Base-by-base conservation (phyloP, 371 early-diverging fungal species). In the Thermomucor indicae-seudaticae region DNA sequence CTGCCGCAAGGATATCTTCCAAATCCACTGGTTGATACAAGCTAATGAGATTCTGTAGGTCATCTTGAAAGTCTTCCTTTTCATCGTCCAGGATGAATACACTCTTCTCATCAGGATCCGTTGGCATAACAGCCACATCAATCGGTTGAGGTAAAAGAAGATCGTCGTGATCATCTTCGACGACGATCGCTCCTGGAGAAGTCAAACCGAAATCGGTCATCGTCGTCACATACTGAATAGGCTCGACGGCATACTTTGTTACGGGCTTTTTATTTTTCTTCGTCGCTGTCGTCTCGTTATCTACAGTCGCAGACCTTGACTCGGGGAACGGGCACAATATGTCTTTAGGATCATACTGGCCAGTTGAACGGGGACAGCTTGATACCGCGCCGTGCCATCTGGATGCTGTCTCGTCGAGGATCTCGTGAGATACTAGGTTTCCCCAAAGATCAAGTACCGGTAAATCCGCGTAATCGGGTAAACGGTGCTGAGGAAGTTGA, bases 381-480 rank as follows among this genome's bases (percentile, higher is more conserved):
- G 81, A 81, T 39, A 84, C 66, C 27, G 73, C 55, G 11, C 54
- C 54, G 48, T 81, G 84, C 29, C 78, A 64, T n/a, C 57, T 45
- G 8, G 61, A 54, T 23, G 69, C 84, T 7, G 69, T 64, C 16
- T 62, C 53, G 20, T 79, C 64, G 47, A 84, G 55, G 40, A 56
- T 62, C 16, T 72, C 69, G 27, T 66, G 58, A 3, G 73, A 71
- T 6, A 64, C 62, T 12, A 81, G 22, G 20, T 78, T 63, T 1
- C 81, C 84, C 82, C 83, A 83, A 3, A 84, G 53, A 53, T 84
- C 83, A 22, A 84, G 51, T 1, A 78, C 71, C 1, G 85, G 85
- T 10, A 84, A 60, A 3, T 72, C 65, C 11, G 65, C 72, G 62
- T 69, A 80, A 1, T 55, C 45, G 1, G 85, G 81, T 25, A 84